A percentile compares a stretch with the other conserved stretches of the same genome.
These are phyloP conservation scores for Plasmodium relictum DNA, from an alignment of 169 alveolate genomes.

Conservation along the genomic window DNA sequence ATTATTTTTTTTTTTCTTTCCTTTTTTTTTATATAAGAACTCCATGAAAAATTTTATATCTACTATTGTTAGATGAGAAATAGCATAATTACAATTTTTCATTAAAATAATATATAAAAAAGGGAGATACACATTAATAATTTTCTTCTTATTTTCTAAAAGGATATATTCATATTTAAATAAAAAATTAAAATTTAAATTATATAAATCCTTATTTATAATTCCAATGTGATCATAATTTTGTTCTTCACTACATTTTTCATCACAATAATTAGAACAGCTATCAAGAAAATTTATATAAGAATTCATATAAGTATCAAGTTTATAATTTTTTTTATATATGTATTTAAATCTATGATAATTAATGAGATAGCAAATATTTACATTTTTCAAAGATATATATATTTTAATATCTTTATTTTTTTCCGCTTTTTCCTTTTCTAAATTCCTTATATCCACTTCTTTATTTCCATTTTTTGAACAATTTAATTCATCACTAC, in stretches of 20 bases:
- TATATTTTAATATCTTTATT: slow-evolving; percentile 20
- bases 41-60: slow-evolving; percentile 32
- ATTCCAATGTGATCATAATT: slow-evolving; percentile 58
- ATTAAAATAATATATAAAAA: slow-evolving; percentile 53
- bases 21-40: slow-evolving; percentile 1
- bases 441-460: background rate
- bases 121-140: slow-evolving; percentile 31
- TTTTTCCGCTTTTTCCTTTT: background rate
- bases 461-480: background rate
- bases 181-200: slow-evolving; percentile 60
- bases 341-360: slow-evolving; percentile 53
- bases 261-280: slow-evolving; percentile 40
- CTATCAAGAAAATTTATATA: slow-evolving; percentile 63
- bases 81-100: slow-evolving; percentile 62
- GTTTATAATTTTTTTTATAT: slow-evolving; percentile 39
- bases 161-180: slow-evolving; percentile 29
- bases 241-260: background rate
- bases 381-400: slow-evolving; percentile 55
- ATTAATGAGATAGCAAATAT: slow-evolving; percentile 69
- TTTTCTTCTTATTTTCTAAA: slow-evolving; percentile 17
- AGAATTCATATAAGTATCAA: slow-evolving; percentile 65
- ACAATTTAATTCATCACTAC: background rate
- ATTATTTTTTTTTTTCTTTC: slow-evolving; percentile 1
- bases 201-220: slow-evolving; percentile 71
- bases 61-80: slow-evolving; percentile 68